phyloP scores from a whole-genome alignment of 1,284 basidiomycete species.

The Apiotrichum laibachii region DNA sequence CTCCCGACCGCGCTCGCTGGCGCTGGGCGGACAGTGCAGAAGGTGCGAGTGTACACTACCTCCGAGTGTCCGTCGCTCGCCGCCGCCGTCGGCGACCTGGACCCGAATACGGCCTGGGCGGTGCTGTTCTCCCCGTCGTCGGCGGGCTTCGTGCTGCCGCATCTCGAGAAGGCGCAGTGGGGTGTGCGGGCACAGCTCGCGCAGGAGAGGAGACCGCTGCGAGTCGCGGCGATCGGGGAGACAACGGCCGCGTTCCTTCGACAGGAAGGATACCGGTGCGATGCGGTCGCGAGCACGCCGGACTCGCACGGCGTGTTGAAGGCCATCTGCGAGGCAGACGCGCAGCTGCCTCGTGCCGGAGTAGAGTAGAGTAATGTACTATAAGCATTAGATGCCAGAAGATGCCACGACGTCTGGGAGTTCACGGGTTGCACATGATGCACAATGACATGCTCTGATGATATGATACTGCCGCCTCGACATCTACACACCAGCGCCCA shows the following conservation, averaged over 20 bases:
- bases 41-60: slow-evolving; percentile 31
- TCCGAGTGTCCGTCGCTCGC: slow-evolving; percentile 18
- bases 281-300: slow-evolving; percentile 42
- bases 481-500: slow-evolving; percentile 32
- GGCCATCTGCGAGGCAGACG: slow-evolving; percentile 14
- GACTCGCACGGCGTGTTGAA: slow-evolving; percentile 32
- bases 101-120: slow-evolving; percentile 56
- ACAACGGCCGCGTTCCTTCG: slow-evolving; percentile 37
- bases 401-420: too few relatives aligned
- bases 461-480: too few relatives aligned
- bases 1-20: slow-evolving; percentile 25
- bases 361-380: too few relatives aligned
- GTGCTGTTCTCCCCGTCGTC: slow-evolving; percentile 48
- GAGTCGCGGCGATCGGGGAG: slow-evolving; percentile 42
- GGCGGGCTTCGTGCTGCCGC: slow-evolving; percentile 31
- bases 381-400: too few relatives aligned
- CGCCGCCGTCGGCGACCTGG: slow-evolving; percentile 63
- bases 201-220: slow-evolving; percentile 8
- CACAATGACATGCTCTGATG: too few relatives aligned
- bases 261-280: slow-evolving; percentile 21
- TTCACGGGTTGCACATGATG: too few relatives aligned
- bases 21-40: slow-evolving; percentile 20
- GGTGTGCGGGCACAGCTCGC: neutral
- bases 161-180: slow-evolving; percentile 3
- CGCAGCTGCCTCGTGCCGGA: too few relatives aligned